Evolutionary conservation across 2,329 filamentous ascomycete genomes (phyloP), one percentile per base, ranked within the genome.

Genomic region (Didymella lethalis): DNA sequence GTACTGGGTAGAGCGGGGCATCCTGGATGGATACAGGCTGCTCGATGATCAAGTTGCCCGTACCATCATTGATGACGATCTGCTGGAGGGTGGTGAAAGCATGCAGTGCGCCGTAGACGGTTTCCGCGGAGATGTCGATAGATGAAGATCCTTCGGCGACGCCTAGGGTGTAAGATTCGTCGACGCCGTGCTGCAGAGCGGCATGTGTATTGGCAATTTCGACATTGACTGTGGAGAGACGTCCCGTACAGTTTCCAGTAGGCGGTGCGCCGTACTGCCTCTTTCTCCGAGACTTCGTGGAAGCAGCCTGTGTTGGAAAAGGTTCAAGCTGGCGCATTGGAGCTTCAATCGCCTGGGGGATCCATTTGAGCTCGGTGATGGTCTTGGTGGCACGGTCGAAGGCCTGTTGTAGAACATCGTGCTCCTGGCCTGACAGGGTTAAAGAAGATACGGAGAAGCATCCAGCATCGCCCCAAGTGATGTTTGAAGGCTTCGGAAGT

Each of bases 1-100:
- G 83, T 62, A 84, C 80, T 0, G 83, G 79, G 65, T 84, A 86
- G 26, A 84, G 75, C 3, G 84, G 84, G 7, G 75, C 69, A 66
- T 86, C 84, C 41, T 77, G 61, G 61, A 86, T 82, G 20, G 73
- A 74, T 40, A 86, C 83, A 4, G 83, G 82, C 66, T 85, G 80
- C 68, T 86, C 84, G 41, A 86, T 74, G 14, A 84, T 75, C 59
- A 85, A 65, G 16, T 78, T 77, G 26, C 78, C 76, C 2, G 70
- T 63, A 31, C 78, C 79, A 48, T 83, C 77, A 2, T 77, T 79
- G 65, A 85, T 84, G 64, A 85, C 71, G 44, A 86, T 74, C 66
- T 86, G 84, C 72, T 86, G 83, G 51, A 86, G 74, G n/a, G 84
- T 86, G 20, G 82, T 85, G 63, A 86, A 82, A 10, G 83, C 84